A percentile compares a stretch with the other conserved stretches of the same genome.
These are phyloP conservation scores for Amylocystis lapponica DNA, from an alignment of 768 basidiomycete genomes.

Conservation along the genomic window DNA sequence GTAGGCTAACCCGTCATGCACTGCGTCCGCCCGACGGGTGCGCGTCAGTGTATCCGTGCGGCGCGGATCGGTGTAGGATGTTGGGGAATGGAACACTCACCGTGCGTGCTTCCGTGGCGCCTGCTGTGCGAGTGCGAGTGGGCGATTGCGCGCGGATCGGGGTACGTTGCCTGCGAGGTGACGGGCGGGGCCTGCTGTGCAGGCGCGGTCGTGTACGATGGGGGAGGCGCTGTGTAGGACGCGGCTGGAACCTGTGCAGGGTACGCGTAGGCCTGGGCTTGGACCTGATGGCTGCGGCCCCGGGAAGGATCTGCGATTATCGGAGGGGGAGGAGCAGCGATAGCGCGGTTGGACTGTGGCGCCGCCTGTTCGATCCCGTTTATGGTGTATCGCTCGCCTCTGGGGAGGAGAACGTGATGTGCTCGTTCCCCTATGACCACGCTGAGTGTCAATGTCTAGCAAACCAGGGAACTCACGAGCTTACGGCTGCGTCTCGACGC, in stretches of 20 bases:
- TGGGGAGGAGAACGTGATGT: constrained; percentile 56
- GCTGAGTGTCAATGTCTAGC: constrained; percentile 11
- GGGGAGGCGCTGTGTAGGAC: neutral
- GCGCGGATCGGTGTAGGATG: neutral
- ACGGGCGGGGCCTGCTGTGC: neutral
- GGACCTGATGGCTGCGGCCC: neutral
- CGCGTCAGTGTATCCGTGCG: neutral
- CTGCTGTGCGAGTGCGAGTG: neutral
- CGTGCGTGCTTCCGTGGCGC: neutral
- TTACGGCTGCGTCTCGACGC: constrained; percentile 53
- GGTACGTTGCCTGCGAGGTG: neutral
- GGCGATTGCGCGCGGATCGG: neutral
- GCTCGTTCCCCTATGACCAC: constrained; percentile 61
- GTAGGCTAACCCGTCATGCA: neutral
- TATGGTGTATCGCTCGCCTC: constrained; percentile 65
- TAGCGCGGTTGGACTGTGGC: neutral
- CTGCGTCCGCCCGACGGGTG: neutral
- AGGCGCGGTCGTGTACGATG: neutral
- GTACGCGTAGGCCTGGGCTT: neutral
- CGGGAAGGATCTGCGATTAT: neutral
- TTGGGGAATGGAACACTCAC: no score
- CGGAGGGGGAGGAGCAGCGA: neutral
- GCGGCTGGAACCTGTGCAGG: neutral
- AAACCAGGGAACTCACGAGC: constrained; percentile 18
- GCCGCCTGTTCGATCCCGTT: constrained; percentile 52